phyloP scores from a whole-genome alignment of 352 stramenopile genomes.

The Pythium scleroteichum region DNA sequence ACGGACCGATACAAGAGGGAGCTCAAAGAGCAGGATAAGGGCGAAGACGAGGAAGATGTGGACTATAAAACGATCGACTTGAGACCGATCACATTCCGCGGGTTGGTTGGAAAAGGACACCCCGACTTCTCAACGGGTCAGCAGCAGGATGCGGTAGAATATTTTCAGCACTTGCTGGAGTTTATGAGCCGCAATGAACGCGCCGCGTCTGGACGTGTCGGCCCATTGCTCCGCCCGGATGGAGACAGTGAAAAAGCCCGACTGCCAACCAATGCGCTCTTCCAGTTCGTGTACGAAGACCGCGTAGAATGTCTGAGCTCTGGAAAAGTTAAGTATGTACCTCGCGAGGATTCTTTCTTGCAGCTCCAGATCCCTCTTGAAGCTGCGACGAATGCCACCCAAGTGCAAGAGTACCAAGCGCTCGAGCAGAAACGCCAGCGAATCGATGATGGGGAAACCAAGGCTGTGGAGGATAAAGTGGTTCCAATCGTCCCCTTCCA shows the following conservation, averaged over 20 bases:
- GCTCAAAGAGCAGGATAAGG: conserved; percentile 23
- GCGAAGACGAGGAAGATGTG: conserved; percentile 26
- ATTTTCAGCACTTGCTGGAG: conserved; percentile 96
- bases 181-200: conserved; percentile 88
- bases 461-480: conserved; percentile 71
- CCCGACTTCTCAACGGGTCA: conserved; percentile 96
- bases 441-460: conserved; percentile 55
- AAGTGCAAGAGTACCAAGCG: conserved; percentile 88
- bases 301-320: conserved; percentile 76
- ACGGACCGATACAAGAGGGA: conserved; percentile 78
- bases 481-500: conserved; percentile 93
- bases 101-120: conserved; percentile 94
- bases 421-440: conserved; percentile 87
- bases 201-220: conserved; percentile 48
- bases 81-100: conserved; percentile 93
- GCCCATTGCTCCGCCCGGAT: conserved; percentile 33
- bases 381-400: conserved; percentile 78
- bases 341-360: conserved; percentile 77
- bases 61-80: conserved; percentile 38
- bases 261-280: conserved; percentile 83
- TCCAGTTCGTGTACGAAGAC: conserved; percentile 92
- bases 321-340: conserved; percentile 88
- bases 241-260: conserved; percentile 36
- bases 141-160: conserved; percentile 98
- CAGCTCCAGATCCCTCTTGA: conserved; percentile 89